phyloP scores from a whole-genome alignment of 176 grass and related monocot species.

The Calamus simplicifolius region DNA sequence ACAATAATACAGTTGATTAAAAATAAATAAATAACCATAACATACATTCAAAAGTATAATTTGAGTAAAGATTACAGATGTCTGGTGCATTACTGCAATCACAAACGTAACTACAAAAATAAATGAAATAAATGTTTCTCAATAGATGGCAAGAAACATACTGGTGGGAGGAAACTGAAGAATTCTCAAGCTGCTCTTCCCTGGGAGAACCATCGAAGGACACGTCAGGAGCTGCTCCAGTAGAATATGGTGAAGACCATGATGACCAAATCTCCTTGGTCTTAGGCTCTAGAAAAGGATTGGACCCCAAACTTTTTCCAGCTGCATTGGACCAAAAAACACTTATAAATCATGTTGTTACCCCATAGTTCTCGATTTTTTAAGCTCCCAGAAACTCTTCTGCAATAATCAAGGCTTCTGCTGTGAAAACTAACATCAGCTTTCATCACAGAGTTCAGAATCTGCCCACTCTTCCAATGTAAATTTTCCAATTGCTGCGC shows the following conservation, averaged over 20 bases:
- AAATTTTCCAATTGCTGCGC: background rate
- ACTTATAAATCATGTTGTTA: constrained; percentile 17
- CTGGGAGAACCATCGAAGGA: background rate
- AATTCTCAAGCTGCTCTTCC: background rate
- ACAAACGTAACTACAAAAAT: no score
- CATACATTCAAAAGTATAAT: no score
- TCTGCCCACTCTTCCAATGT: background rate
- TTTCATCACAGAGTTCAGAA: background rate
- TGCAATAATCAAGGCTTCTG: constrained; percentile 1
- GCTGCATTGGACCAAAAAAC: constrained; percentile 17
- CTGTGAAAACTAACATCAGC: background rate
- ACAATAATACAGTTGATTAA: no score
- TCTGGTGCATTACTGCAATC: no score
- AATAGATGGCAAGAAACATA: background rate
- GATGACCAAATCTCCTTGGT: background rate
- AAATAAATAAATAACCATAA: no score
- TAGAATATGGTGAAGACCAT: background rate
- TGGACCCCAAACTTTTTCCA: background rate
- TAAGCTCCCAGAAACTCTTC: constrained; percentile 13
- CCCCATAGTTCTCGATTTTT: constrained; percentile 7
- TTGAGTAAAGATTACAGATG: no score
- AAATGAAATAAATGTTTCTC: no score
- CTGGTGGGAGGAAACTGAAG: background rate
- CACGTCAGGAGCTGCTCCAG: background rate
- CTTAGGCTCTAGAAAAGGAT: background rate